Conservation (phyloP, 2,329 filamentous ascomycete genomes). For the Didymella glomerata region DNA sequence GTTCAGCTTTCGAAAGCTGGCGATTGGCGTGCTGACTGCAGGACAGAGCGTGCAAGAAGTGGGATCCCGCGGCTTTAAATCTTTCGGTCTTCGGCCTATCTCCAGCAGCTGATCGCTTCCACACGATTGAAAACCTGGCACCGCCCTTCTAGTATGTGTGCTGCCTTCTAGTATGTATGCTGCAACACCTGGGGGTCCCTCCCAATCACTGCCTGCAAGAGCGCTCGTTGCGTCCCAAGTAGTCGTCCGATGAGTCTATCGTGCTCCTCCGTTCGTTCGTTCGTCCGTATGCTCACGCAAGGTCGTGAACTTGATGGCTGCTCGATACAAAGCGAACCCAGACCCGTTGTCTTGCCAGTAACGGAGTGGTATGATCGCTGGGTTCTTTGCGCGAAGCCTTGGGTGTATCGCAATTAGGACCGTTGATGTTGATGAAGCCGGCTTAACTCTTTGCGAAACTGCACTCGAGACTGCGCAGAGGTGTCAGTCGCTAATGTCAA, state of each 20-base stretch:
- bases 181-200: conserved; percentile 18
- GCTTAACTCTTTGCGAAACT: background rate
- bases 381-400: background rate
- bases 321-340: background rate
- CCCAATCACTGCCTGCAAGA: background rate
- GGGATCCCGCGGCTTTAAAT: conserved; percentile 40
- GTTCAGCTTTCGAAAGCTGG: background rate
- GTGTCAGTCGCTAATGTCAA: conserved; percentile 4
- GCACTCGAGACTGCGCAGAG: background rate
- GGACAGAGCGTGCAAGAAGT: conserved; percentile 27
- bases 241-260: background rate
- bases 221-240: background rate
- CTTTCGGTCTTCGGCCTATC: conserved; percentile 36
- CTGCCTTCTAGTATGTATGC: conserved; percentile 19
- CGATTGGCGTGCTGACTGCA: conserved; percentile 11
- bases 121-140: conserved; percentile 30
- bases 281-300: background rate
- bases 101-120: conserved; percentile 36
- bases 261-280: background rate
- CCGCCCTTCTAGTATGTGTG: conserved; percentile 21
- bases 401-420: background rate
- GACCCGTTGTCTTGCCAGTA: background rate
- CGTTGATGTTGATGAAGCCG: background rate
- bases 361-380: background rate
- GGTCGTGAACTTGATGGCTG: background rate